A percentile compares a stretch with the other conserved stretches of the same genome.
Conservation (phyloP, 306 rosid species). For the Acacia confusa region DNA sequence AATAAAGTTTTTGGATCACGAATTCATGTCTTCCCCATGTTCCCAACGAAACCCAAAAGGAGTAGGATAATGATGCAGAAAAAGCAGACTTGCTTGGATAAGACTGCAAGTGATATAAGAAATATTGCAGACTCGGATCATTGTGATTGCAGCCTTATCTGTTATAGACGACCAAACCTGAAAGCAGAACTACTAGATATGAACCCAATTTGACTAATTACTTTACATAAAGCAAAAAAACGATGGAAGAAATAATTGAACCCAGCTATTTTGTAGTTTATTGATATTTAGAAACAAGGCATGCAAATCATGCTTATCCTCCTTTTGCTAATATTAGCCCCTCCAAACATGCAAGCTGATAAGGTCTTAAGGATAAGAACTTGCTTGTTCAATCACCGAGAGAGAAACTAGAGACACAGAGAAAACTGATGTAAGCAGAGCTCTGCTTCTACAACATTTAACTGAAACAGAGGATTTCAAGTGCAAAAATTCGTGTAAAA, state of each 20-base stretch:
- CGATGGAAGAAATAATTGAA: constrained; percentile 16
- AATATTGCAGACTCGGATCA: neutral
- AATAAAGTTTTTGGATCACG: neutral
- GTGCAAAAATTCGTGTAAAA: neutral
- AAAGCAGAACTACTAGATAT: neutral
- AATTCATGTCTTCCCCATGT: neutral
- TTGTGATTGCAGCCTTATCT: neutral
- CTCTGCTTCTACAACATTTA: neutral
- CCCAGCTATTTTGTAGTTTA: constrained; percentile 1
- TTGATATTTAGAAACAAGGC: constrained; percentile 3
- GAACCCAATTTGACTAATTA: constrained; percentile 14
- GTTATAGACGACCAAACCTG: neutral
- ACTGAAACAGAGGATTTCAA: neutral
- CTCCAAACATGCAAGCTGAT: neutral
- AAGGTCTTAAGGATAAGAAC: constrained; percentile 11
- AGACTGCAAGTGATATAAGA: neutral
- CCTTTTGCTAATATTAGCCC: neutral
- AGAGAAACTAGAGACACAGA: neutral
- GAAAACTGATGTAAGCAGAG: neutral
- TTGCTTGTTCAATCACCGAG: neutral
- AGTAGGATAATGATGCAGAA: constrained; percentile 8
- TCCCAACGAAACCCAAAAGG: neutral
- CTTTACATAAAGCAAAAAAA: neutral
- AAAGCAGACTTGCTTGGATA: neutral
- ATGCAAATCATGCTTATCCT: neutral